phyloP scores from a whole-genome alignment of 2,329 filamentous ascomycete genomes.

The Teratosphaeria destructans region DNA sequence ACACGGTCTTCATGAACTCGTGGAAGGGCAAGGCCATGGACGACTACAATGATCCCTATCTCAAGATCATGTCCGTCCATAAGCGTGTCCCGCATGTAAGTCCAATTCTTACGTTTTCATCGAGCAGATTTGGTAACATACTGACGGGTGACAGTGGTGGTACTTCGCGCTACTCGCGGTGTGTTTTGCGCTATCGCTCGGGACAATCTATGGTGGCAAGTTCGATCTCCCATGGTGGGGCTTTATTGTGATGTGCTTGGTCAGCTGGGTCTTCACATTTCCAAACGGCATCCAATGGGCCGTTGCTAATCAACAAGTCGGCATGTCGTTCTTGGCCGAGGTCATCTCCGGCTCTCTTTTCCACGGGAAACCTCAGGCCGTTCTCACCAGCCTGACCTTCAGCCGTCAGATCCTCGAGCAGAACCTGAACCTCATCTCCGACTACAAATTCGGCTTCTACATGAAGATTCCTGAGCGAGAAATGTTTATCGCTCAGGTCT shows the following conservation, averaged over 20 bases:
- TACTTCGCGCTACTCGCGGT: conserved; percentile 18
- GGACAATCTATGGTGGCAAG: conserved; percentile 18
- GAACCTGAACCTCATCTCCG: conserved; percentile 24
- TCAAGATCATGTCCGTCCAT: conserved; percentile 21
- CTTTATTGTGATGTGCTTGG: conserved; percentile 17
- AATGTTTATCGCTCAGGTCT: conserved; percentile 28
- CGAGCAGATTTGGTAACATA: too few relatives aligned
- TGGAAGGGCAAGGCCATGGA: conserved; percentile 9
- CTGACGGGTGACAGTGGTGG: conserved; percentile 18
- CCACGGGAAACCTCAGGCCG: conserved; percentile 20
- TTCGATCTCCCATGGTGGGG: conserved; percentile 22
- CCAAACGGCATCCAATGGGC: conserved; percentile 24
- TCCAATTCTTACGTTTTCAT: too few relatives aligned
- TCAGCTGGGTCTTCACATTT: conserved; percentile 20
- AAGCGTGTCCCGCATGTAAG: conserved; percentile 13
- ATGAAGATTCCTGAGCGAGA: conserved; percentile 30
- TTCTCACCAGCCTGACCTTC: conserved; percentile 23
- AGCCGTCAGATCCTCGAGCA: conserved; percentile 28
- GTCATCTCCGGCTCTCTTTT: conserved; percentile 23
- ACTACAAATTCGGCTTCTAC: conserved; percentile 31
- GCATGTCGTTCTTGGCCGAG: conserved; percentile 23
- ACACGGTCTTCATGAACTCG: conserved; percentile 8
- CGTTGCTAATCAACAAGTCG: conserved; percentile 22
- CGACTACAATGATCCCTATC: conserved; percentile 23
- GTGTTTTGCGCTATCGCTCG: conserved; percentile 20